These are phyloP conservation scores for Apiospora rasikravindrae DNA, from an alignment of 2,329 filamentous ascomycete genomes.

Conservation along the genomic window DNA sequence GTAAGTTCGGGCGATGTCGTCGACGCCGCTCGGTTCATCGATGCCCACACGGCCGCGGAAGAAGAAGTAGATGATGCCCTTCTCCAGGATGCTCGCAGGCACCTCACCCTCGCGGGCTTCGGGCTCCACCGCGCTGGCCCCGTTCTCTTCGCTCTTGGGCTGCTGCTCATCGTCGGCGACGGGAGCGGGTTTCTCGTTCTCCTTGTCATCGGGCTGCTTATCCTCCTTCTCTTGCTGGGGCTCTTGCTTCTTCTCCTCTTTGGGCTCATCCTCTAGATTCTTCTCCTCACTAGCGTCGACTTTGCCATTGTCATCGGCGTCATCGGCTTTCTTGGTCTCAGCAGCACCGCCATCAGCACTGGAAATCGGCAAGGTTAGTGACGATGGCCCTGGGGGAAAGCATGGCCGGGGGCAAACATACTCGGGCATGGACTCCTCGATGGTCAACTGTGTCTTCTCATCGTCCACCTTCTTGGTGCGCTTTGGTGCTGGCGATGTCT, in stretches of 20 bases:
- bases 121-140: constrained; percentile 36
- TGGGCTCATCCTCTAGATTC: background rate
- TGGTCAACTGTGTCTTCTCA: constrained; percentile 53
- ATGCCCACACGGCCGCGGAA: constrained; percentile 77
- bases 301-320: constrained; percentile 46
- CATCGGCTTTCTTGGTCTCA: constrained; percentile 19
- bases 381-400: too few relatives aligned
- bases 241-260: background rate
- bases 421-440: constrained; percentile 55
- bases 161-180: constrained; percentile 32
- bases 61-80: constrained; percentile 92
- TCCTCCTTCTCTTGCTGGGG: background rate
- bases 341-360: background rate
- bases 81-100: constrained; percentile 72
- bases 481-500: constrained; percentile 44
- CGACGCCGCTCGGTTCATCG: constrained; percentile 69
- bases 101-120: constrained; percentile 40
- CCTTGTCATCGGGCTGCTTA: background rate
- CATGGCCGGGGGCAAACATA: constrained; percentile 16
- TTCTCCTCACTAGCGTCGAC: constrained; percentile 27
- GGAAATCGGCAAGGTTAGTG: constrained; percentile 14
- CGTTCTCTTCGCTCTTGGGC: constrained; percentile 31
- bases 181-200: constrained; percentile 28
- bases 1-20: constrained; percentile 79
- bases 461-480: constrained; percentile 40